Conservation (phyloP, 129 eudicot species). For the Lactuca saligna region DNA sequence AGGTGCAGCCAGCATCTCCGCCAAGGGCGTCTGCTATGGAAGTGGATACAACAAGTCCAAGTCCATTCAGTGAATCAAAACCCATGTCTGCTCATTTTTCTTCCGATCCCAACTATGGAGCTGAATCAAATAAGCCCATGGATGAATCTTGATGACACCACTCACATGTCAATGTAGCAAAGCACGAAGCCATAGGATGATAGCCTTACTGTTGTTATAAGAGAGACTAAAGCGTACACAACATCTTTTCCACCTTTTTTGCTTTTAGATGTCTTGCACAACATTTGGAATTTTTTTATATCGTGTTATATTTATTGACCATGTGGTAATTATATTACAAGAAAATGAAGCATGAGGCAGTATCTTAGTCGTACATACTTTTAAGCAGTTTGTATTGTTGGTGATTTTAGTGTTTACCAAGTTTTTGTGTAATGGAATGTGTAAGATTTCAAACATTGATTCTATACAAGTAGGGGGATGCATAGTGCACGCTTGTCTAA, state of each 20-base stretch:
- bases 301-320: not conserved
- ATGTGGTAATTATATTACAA: not conserved
- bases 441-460: no score
- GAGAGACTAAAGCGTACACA: not conserved
- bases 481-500: no score
- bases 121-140: conserved; percentile 40
- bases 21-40: conserved; percentile 88
- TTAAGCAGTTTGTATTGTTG: no score
- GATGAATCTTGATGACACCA: conserved; percentile 37
- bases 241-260: not conserved
- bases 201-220: not conserved
- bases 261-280: not conserved
- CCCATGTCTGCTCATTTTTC: conserved; percentile 34
- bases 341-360: no score
- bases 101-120: conserved; percentile 26
- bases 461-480: no score
- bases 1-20: conserved; percentile 88
- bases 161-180: not conserved
- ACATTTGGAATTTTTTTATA: not conserved
- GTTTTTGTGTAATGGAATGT: no score
- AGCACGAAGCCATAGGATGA: not conserved
- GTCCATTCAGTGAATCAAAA: conserved; percentile 46
- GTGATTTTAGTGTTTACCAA: no score
- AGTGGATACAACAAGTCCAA: conserved; percentile 38
- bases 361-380: no score